phyloP scores from a whole-genome alignment of 1,139 yeast genomes.

The Kodamaea suecica region DNA sequence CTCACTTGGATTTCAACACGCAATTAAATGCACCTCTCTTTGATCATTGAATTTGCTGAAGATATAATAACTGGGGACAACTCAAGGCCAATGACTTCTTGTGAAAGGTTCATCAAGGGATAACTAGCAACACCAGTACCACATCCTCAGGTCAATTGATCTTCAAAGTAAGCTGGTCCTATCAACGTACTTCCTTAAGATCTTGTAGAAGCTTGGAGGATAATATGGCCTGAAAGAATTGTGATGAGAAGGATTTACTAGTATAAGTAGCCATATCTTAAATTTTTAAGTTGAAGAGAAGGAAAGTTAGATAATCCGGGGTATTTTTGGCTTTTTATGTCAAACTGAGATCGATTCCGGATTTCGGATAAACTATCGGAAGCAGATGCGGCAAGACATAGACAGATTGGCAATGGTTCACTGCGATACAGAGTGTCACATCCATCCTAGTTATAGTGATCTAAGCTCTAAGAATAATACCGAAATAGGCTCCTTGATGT shows the following conservation, averaged over 20 bases:
- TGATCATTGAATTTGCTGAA: constrained; percentile 29
- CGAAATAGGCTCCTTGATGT: too few relatives aligned
- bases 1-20: constrained; percentile 30
- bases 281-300: not conserved
- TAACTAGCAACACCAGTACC: constrained; percentile 43
- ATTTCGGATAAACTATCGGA: too few relatives aligned
- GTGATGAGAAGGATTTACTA: constrained; percentile 58
- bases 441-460: too few relatives aligned
- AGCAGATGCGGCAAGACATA: too few relatives aligned
- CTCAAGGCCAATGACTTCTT: constrained; percentile 34
- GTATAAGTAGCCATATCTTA: not conserved
- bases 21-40: constrained; percentile 23
- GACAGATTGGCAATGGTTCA: too few relatives aligned
- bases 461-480: too few relatives aligned
- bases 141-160: constrained; percentile 37
- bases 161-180: constrained; percentile 12
- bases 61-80: constrained; percentile 34
- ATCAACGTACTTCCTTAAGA: constrained; percentile 21
- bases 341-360: too few relatives aligned
- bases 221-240: constrained; percentile 41
- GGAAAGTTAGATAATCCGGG: too few relatives aligned
- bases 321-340: too few relatives aligned
- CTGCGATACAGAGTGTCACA: too few relatives aligned
- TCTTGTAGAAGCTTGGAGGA: constrained; percentile 21
- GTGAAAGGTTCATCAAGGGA: constrained; percentile 31